Evolutionary conservation across 495 filamentous ascomycete genomes (phyloP), one percentile per base, ranked within the genome.

Genomic region (Xylaria cubensis): DNA sequence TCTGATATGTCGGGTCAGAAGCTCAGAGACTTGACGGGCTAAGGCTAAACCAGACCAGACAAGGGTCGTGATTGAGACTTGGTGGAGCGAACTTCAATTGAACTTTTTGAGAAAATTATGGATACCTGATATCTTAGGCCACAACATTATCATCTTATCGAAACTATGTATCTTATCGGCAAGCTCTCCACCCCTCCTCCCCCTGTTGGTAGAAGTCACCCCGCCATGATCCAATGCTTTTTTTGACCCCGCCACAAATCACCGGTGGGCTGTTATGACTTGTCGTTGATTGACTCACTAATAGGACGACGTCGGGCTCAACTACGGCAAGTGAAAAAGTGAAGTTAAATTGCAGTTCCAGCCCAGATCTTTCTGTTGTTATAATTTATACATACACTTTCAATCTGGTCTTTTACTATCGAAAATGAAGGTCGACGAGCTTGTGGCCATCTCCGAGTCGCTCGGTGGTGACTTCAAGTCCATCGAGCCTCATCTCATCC

Each of bases 401-500:
- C n/a, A 8, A 51, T 63, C 24, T 42, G 44, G n/a, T 29, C 44
- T 29, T 58, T 26, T 17, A 10, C 26, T 58, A 55, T 63, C 59
- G 1, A 72, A 62, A 73, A 88, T 88, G 86, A 86, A 88, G 81
- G 71, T 79, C 64, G 82, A 85, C 70, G 85, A 87, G 74, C 78
- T 87, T 62, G 80, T 85, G 58, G 78, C 83, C 64, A 76, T 87
- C 36, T 80, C 86, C 67, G 80, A 78, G 55, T 76, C 80, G 44
- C 82, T 95, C 63, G 83, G 87, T 65, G 85, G 87, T 6, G 93
- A 97, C 77, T 95, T 94, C 84, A 95, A 95, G 80, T 82, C 88
- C 19, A 88, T 97, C 67, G 93, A 97, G 77, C 87, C 88, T n/a
- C 83, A 86, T 58, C 87, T 97, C 50, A 85, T 89, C 74, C 89